Conservation (phyloP, 805 yeast genomes). For the Trichomonascus vanleenenianus region DNA sequence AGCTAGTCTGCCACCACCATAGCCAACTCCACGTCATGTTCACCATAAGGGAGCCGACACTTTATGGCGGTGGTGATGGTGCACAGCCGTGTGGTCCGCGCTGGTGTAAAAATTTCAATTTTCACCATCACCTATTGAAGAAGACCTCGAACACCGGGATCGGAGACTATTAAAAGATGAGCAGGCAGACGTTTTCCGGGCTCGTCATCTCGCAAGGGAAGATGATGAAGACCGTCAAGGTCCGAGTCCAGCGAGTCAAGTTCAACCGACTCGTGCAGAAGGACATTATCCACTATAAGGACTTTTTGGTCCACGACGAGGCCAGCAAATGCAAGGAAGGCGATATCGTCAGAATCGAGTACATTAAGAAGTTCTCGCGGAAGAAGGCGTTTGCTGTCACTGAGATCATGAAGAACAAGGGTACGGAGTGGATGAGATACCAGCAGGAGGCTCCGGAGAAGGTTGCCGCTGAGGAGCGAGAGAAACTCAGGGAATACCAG, state of each 20-base stretch:
- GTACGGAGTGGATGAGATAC: conserved; percentile 83
- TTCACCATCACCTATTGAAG: neutral
- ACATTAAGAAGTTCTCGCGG: conserved; percentile 72
- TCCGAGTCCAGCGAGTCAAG: conserved; percentile 70
- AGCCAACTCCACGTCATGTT: no score
- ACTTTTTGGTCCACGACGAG: conserved; percentile 89
- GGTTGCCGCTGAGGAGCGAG: conserved; percentile 60
- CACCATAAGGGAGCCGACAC: neutral
- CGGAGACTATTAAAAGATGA: conserved; percentile 42
- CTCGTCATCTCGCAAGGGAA: conserved; percentile 93
- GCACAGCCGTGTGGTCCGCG: neutral
- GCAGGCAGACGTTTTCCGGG: conserved; percentile 85
- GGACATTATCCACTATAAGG: conserved; percentile 69
- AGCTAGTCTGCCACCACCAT: no score
- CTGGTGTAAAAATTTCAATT: conserved; percentile 1
- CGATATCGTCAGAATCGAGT: conserved; percentile 86
- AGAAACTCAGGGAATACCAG: conserved; percentile 47
- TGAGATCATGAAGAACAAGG: conserved; percentile 79
- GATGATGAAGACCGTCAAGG: conserved; percentile 93
- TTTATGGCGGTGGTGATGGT: no score
- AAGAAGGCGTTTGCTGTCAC: conserved; percentile 85
- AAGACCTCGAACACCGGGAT: neutral
- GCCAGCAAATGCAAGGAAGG: conserved; percentile 89
- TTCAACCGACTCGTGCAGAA: conserved; percentile 47
- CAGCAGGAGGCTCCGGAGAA: conserved; percentile 62